A percentile compares a stretch with the other conserved stretches of the same genome.
These are phyloP conservation scores for Kickxella alabastrina DNA, from an alignment of 192 early-diverging fungal species.

Conservation along the genomic window DNA sequence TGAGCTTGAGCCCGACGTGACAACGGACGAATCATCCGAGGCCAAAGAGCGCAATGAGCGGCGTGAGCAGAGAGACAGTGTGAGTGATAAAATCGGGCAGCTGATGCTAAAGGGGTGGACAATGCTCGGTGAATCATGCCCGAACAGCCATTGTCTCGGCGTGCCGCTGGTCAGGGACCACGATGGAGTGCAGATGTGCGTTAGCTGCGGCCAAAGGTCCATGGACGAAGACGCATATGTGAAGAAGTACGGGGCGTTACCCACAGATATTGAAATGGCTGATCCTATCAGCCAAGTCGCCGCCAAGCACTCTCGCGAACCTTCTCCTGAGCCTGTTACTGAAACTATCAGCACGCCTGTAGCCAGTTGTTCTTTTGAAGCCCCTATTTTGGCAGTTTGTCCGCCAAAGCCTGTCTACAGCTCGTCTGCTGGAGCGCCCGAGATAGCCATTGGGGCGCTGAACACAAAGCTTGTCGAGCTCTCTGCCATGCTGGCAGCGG, in stretches of 20 bases:
- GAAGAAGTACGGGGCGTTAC: conserved; percentile 24
- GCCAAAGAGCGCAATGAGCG: conserved; percentile 6
- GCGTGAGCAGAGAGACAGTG: conserved; percentile 34
- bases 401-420: background rate
- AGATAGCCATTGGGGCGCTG: conserved; percentile 17
- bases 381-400: background rate
- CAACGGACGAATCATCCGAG: background rate
- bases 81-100: conserved; percentile 39
- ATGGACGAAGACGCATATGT: conserved; percentile 37
- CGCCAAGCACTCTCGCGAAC: too few relatives aligned
- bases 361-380: background rate
- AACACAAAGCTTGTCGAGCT: conserved; percentile 19
- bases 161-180: conserved; percentile 38
- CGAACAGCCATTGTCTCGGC: conserved; percentile 20
- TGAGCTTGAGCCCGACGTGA: background rate
- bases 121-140: conserved; percentile 36
- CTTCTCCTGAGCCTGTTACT: too few relatives aligned
- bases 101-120: conserved; percentile 43
- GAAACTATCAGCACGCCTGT: too few relatives aligned
- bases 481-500: conserved; percentile 13
- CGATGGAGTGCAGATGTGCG: conserved; percentile 31
- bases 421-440: background rate
- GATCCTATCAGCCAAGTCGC: too few relatives aligned
- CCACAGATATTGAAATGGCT: too few relatives aligned
- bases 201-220: conserved; percentile 32